phyloP scores from a whole-genome alignment of 108 stramenopile genomes.

The Craspedostauros australis region DNA sequence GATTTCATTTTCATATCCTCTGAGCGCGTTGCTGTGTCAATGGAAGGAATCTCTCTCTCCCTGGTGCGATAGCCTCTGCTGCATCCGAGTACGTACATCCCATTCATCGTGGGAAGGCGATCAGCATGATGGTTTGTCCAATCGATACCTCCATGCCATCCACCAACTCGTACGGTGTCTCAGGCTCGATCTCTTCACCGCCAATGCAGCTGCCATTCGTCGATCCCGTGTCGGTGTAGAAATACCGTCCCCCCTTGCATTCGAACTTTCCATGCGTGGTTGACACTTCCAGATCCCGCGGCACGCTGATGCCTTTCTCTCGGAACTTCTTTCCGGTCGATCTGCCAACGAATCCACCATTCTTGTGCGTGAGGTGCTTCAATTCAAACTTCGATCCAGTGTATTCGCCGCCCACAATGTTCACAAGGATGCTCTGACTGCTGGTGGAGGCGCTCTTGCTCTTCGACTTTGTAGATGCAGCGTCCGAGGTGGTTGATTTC shows the following conservation, averaged over 20 bases:
- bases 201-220: constrained; percentile 63
- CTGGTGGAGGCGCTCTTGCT: neutral
- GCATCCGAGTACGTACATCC: no score
- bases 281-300: constrained; percentile 71
- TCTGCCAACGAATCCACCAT: constrained; percentile 57
- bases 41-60: no score
- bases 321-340: constrained; percentile 72
- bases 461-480: constrained; percentile 7
- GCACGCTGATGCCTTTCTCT: constrained; percentile 58
- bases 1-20: no score
- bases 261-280: constrained; percentile 80
- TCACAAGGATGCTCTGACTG: constrained; percentile 20
- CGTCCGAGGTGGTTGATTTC: neutral
- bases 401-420: constrained; percentile 54
- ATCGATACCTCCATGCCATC: constrained; percentile 46
- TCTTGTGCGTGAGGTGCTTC: constrained; percentile 35
- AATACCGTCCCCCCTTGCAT: constrained; percentile 25
- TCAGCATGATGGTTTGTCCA: constrained; percentile 30
- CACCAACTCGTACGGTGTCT: constrained; percentile 25
- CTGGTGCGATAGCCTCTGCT: no score
- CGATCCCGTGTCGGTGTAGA: constrained; percentile 70
- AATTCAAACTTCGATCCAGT: constrained; percentile 29
- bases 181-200: constrained; percentile 30
- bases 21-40: no score
- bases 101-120: no score